Conservation (phyloP, 257 asterid genomes). For the Thymus mandschuricus region DNA sequence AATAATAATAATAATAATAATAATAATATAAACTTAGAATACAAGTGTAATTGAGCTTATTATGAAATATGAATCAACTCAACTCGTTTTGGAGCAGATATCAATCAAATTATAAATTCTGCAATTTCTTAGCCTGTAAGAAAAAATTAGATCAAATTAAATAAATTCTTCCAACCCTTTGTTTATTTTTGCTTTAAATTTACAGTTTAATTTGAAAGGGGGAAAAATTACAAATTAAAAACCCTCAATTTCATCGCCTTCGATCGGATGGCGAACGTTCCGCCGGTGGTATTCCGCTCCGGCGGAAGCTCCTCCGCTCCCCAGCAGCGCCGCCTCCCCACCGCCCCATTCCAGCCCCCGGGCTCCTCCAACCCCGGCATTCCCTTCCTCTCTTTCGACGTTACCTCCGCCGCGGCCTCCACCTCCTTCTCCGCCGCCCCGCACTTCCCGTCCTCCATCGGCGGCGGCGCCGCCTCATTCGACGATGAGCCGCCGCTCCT, state of each 20-base stretch:
- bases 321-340: conserved; percentile 64
- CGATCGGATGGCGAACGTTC: conserved; percentile 63
- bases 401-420: conserved; percentile 71
- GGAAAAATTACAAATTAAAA: background rate
- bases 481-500: conserved; percentile 92
- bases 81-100: too few relatives aligned
- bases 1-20: too few relatives aligned
- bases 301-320: conserved; percentile 58
- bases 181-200: too few relatives aligned
- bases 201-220: too few relatives aligned
- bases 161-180: too few relatives aligned
- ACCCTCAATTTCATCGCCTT: conserved; percentile 32
- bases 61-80: too few relatives aligned
- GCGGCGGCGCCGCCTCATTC: conserved; percentile 62
- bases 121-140: too few relatives aligned
- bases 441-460: conserved; percentile 50
- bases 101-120: too few relatives aligned
- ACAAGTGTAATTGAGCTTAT: too few relatives aligned
- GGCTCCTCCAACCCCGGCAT: conserved; percentile 62
- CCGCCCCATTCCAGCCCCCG: conserved; percentile 83
- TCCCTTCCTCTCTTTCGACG: conserved; percentile 90
- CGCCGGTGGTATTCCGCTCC: conserved; percentile 75
- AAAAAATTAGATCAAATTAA: too few relatives aligned
- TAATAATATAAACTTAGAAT: too few relatives aligned
- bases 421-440: conserved; percentile 77